Base-by-base conservation (phyloP, 2,329 filamentous ascomycete species). In the Ramularia collo-cygni region DNA sequence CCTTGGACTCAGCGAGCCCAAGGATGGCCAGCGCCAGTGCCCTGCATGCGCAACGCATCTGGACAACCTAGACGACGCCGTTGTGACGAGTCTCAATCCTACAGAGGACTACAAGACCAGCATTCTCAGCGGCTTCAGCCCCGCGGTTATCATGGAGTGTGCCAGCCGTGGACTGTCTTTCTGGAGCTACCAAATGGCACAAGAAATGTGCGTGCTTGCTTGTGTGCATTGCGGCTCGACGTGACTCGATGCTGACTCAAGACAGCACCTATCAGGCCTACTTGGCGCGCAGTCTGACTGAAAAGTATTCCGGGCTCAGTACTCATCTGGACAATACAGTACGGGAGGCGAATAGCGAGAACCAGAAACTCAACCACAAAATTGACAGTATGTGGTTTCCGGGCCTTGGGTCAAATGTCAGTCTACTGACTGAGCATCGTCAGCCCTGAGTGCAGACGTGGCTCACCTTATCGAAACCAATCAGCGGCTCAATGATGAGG, bases 21-120 rank as follows among this genome's bases (percentile, higher is more conserved):
- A 68, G 3, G 68, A 71, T 30, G 69, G 71, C 19, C 65, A 73
- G 42, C 70, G 74, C 29, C 65, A 65, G 1, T 96, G 89, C 58
- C 89, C 87, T 38, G 85, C 84, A 17, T 96, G 90, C 57, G 69
- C 76, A 24, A 74, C 77, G 2, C 70, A 71, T 7, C 72, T 95
- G 2, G 66, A 68, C 6, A 83, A 81, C 47, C 78, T 78, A 0
- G 83, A 93, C 52, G 86, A 93, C 65, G 84, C 80, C 3, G 77
- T 84, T 8, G 70, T 81, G 14, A 76, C 81, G 1, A 74, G 79
- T 19, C 70, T 95, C 28, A 84, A 81, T 44, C 87, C 87, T 0
- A 81, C 79, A 0, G 89, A 95, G 55, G 87, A 93, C 50, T 94
- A 92, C 69, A 94, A 94, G 63, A 87, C 85, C 0, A 89, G 81